Conservation (phyloP, 176 grass and related monocot genomes). For the Triticum urartu region DNA sequence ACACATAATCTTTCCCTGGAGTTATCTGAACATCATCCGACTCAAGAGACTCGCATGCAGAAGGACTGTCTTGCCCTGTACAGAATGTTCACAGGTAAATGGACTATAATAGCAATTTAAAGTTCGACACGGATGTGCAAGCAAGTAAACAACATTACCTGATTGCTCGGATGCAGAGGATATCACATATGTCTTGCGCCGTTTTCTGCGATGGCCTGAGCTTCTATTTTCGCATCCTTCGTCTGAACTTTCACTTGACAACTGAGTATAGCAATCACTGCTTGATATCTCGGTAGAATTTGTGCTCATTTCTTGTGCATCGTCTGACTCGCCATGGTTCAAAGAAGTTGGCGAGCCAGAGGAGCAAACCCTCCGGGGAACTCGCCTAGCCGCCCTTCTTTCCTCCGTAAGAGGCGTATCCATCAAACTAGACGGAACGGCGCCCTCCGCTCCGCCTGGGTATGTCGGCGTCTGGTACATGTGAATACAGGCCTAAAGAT, state of each 20-base stretch:
- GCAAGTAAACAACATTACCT: slow-evolving; percentile 19
- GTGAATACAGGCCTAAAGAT: background rate
- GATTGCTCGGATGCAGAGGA: slow-evolving; percentile 20
- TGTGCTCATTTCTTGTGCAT: background rate
- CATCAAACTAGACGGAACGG: background rate
- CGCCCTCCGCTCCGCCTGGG: background rate
- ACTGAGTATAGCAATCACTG: background rate
- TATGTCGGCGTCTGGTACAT: background rate
- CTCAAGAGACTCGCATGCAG: background rate
- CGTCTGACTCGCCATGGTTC: background rate
- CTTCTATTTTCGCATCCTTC: background rate
- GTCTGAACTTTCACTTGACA: background rate
- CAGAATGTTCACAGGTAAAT: background rate
- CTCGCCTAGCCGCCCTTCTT: background rate
- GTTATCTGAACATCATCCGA: background rate
- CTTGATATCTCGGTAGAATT: background rate
- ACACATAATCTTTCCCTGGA: background rate
- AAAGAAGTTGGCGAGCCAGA: background rate
- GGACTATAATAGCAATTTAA: background rate
- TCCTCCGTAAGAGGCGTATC: background rate
- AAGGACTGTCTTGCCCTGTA: slow-evolving; percentile 1
- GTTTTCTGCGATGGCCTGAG: background rate
- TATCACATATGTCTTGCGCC: background rate
- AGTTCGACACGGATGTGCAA: background rate
- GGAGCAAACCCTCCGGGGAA: background rate